These are phyloP conservation scores for Stentor coeruleus DNA, from an alignment of 73 alveolate genomes.

Conservation along the genomic window DNA sequence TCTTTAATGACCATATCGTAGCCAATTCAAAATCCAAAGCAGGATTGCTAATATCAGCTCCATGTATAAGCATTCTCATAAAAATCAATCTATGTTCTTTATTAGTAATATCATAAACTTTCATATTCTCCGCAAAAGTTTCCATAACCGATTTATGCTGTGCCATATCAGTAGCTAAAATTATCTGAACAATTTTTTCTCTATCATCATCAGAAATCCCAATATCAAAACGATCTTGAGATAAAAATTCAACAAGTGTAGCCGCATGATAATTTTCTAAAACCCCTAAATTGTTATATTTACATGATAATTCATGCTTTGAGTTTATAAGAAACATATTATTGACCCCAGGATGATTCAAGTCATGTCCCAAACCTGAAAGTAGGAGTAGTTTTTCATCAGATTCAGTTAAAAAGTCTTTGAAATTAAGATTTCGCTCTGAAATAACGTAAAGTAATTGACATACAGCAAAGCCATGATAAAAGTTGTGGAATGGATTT, in stretches of 20 bases:
- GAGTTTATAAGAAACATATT: too few species aligned
- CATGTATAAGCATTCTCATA: conserved; percentile 21
- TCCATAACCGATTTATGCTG: conserved; percentile 45
- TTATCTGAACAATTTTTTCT: conserved; percentile 44
- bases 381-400: background rate
- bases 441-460: background rate
- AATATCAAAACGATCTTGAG: conserved; percentile 22
- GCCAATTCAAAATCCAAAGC: background rate
- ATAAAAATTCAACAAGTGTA: conserved; percentile 34
- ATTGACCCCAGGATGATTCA: background rate
- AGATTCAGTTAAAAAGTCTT: background rate
- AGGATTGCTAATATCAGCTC: conserved; percentile 26
- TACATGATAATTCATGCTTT: background rate
- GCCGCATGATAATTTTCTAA: conserved; percentile 27
- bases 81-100: conserved; percentile 30
- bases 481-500: background rate
- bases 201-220: conserved; percentile 45
- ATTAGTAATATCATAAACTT: conserved; percentile 28
- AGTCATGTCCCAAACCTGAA: background rate
- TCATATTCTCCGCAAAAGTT: conserved; percentile 31
- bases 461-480: background rate
- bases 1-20: conserved; percentile 10
- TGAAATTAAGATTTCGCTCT: too few species aligned
- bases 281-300: background rate
- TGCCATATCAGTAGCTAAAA: conserved; percentile 60